These are phyloP conservation scores for Pythium phragmiticola DNA, from an alignment of 352 stramenopile species.

Conservation along the genomic window DNA sequence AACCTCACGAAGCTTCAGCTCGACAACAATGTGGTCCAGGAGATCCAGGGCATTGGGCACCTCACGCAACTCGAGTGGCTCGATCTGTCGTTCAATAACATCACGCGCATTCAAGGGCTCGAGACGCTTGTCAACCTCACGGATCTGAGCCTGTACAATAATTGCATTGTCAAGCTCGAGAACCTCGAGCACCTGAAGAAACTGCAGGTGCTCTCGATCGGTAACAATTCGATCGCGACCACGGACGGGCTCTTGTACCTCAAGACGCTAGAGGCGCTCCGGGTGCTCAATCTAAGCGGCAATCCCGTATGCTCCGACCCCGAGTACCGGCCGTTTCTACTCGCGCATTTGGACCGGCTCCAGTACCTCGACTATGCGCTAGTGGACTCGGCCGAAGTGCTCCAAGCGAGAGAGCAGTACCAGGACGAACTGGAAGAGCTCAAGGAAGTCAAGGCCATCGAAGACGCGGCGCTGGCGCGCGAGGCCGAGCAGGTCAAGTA, in stretches of 20 bases:
- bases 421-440: slow-evolving; percentile 85
- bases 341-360: slow-evolving; percentile 91
- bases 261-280: slow-evolving; percentile 84
- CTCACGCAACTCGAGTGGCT: slow-evolving; percentile 91
- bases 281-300: slow-evolving; percentile 90
- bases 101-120: slow-evolving; percentile 88
- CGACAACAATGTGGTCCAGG: slow-evolving; percentile 94
- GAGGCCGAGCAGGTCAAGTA: slow-evolving; percentile 83
- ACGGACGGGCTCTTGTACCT: slow-evolving; percentile 76
- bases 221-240: slow-evolving; percentile 88
- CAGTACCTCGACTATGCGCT: slow-evolving; percentile 94
- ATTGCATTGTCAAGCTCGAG: slow-evolving; percentile 91
- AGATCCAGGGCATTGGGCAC: slow-evolving; percentile 87
- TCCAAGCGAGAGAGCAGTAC: slow-evolving; percentile 88
- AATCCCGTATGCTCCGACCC: slow-evolving; percentile 92
- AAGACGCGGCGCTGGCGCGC: slow-evolving; percentile 67
- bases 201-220: slow-evolving; percentile 91
- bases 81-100: slow-evolving; percentile 95
- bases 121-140: slow-evolving; percentile 89
- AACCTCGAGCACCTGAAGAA: slow-evolving; percentile 88
- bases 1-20: slow-evolving; percentile 90
- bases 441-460: slow-evolving; percentile 85
- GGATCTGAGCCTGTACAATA: slow-evolving; percentile 93
- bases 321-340: slow-evolving; percentile 90
- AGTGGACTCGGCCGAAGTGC: slow-evolving; percentile 73